Evolutionary conservation across 495 filamentous ascomycete genomes (phyloP).

Genomic region (Neurospora hispaniola): DNA sequence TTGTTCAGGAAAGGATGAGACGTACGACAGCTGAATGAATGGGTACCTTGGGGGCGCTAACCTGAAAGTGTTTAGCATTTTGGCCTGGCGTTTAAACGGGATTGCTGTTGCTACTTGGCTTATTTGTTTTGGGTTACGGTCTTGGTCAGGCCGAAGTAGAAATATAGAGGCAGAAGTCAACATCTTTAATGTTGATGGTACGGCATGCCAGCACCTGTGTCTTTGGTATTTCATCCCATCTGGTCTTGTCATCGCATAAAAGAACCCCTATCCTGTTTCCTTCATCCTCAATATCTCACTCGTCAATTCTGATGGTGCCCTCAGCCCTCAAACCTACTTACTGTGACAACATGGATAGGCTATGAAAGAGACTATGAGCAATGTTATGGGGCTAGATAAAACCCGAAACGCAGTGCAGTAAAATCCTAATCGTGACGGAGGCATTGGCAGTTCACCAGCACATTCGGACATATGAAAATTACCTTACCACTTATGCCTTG

Average conservation of each 20-base stretch:
- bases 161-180: neutral
- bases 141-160: neutral
- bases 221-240: neutral
- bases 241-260: neutral
- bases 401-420: neutral
- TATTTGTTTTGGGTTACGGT: neutral
- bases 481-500: neutral
- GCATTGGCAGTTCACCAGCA: neutral
- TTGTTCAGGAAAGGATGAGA: neutral
- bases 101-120: slow-evolving; percentile 1
- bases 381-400: neutral
- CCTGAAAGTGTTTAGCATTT: slow-evolving; percentile 12
- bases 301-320: neutral
- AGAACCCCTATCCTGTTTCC: neutral
- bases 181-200: neutral
- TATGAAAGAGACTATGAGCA: neutral
- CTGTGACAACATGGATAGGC: neutral
- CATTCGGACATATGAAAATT: neutral
- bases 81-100: slow-evolving; percentile 22
- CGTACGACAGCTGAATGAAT: neutral
- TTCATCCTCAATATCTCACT: neutral
- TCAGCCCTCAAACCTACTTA: neutral
- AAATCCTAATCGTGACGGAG: neutral
- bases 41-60: neutral
- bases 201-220: neutral